A percentile compares a stretch with the other conserved stretches of the same genome.
Evolutionary conservation across 2,329 filamentous ascomycete genomes (phyloP).

Genomic region (Sarocladium kiliense): DNA sequence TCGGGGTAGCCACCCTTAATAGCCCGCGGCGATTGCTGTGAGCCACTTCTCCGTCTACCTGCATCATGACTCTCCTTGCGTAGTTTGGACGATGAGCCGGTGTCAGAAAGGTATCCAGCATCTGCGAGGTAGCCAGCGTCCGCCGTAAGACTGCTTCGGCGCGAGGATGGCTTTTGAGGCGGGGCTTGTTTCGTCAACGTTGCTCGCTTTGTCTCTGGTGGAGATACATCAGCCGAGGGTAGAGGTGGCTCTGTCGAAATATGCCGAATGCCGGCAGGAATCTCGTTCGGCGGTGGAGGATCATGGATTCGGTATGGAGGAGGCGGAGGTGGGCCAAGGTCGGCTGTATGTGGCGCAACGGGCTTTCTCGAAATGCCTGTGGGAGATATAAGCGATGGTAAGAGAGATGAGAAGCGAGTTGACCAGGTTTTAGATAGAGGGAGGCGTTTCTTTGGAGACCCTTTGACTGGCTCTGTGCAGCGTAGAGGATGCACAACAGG

Average conservation of each 20-base stretch:
- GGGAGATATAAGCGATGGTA: slow-evolving; percentile 32
- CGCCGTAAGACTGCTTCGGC: not conserved
- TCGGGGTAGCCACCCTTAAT: slow-evolving; percentile 2
- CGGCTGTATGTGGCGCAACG: slow-evolving; percentile 7
- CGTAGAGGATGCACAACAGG: not conserved
- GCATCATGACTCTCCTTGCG: not conserved
- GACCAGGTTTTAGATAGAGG: slow-evolving; percentile 30
- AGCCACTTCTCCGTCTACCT: not conserved
- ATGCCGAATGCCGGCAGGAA: slow-evolving; percentile 7
- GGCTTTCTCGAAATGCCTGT: slow-evolving; percentile 25
- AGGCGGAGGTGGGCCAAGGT: slow-evolving; percentile 1
- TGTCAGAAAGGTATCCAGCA: not conserved
- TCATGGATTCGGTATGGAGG: slow-evolving; percentile 11
- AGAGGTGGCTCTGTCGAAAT: not conserved
- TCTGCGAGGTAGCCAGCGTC: slow-evolving; percentile 2
- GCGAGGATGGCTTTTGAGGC: not conserved
- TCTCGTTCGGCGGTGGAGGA: not conserved
- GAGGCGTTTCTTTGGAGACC: slow-evolving; percentile 14
- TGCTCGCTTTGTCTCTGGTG: slow-evolving; percentile 20
- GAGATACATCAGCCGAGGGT: slow-evolving; percentile 19
- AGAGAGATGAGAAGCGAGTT: slow-evolving; percentile 28
- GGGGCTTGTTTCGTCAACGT: slow-evolving; percentile 19
- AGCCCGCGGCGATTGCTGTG: not conserved
- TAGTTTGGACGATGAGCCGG: not conserved
- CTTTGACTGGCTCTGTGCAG: not conserved